Conservation (phyloP, 2,329 filamentous ascomycete species). For the Penicillium sp. region DNA sequence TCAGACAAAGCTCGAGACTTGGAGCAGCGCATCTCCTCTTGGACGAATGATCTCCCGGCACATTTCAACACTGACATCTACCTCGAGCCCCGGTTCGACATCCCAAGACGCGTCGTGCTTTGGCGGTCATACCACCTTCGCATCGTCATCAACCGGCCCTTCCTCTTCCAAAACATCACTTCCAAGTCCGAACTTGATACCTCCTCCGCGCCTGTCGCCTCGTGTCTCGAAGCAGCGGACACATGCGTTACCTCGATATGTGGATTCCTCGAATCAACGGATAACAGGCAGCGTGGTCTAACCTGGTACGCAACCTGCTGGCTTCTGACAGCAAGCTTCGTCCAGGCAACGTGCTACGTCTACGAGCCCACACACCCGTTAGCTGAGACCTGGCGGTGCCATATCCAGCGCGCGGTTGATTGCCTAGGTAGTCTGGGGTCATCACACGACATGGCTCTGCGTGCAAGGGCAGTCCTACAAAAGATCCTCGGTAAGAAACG, state of each 20-base stretch:
- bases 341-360: constrained; percentile 30
- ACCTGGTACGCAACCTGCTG: constrained; percentile 32
- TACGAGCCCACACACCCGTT: constrained; percentile 25
- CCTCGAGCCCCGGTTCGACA: constrained; percentile 24
- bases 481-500: constrained; percentile 22
- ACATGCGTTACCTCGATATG: constrained; percentile 28
- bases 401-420: constrained; percentile 25
- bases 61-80: constrained; percentile 18
- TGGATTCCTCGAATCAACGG: constrained; percentile 25
- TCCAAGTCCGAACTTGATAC: constrained; percentile 23
- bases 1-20: constrained; percentile 22
- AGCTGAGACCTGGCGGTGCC: constrained; percentile 19
- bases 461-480: constrained; percentile 24
- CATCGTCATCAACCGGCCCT: constrained; percentile 30
- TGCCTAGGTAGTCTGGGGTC: constrained; percentile 25
- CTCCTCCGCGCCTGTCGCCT: constrained; percentile 19
- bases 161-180: constrained; percentile 26
- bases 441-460: constrained; percentile 28
- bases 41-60: constrained; percentile 23
- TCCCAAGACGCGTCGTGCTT: constrained; percentile 25
- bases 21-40: constrained; percentile 24
- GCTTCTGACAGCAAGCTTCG: constrained; percentile 30
- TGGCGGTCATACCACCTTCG: constrained; percentile 31
- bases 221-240: constrained; percentile 27
- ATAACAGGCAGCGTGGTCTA: constrained; percentile 23